Evolutionary conservation across 768 basidiomycete genomes (phyloP).

Genomic region (Grammothele lineata): DNA sequence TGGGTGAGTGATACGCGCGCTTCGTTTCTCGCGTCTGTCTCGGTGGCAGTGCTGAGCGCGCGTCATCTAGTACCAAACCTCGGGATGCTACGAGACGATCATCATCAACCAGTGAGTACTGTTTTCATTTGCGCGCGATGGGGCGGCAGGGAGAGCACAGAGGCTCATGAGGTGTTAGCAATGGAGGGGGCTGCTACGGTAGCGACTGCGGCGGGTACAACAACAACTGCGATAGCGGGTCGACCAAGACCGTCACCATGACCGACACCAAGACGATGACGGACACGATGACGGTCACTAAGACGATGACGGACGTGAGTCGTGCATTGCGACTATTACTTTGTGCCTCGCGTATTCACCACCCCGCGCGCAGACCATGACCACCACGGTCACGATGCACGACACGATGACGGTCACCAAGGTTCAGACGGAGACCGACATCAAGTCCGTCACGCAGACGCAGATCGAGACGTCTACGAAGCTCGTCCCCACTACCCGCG

Average conservation of each 20-base stretch:
- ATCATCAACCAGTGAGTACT: conserved; percentile 44
- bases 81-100: conserved; percentile 59
- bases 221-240: conserved; percentile 24
- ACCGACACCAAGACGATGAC: conserved; percentile 23
- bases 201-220: conserved; percentile 15
- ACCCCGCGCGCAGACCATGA: conserved; percentile 31
- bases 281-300: conserved; percentile 21
- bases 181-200: conserved; percentile 7
- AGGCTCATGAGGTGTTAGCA: conserved; percentile 4
- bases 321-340: not conserved
- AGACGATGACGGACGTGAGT: conserved; percentile 15
- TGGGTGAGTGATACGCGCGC: conserved; percentile 46
- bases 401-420: conserved; percentile 27
- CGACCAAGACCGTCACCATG: conserved; percentile 29
- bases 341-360: not conserved
- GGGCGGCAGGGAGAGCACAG: too few relatives aligned
- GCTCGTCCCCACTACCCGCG: conserved; percentile 57
- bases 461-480: conserved; percentile 33
- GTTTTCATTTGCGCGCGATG: conserved; percentile 11
- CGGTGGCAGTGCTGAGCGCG: not conserved
- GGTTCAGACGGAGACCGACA: conserved; percentile 39
- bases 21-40: not conserved
- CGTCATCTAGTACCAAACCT: conserved; percentile 24
- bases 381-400: conserved; percentile 37
- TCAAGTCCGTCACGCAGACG: conserved; percentile 23